Evolutionary conservation across 306 rosid species (phyloP).

Genomic region (Argentina anserina): DNA sequence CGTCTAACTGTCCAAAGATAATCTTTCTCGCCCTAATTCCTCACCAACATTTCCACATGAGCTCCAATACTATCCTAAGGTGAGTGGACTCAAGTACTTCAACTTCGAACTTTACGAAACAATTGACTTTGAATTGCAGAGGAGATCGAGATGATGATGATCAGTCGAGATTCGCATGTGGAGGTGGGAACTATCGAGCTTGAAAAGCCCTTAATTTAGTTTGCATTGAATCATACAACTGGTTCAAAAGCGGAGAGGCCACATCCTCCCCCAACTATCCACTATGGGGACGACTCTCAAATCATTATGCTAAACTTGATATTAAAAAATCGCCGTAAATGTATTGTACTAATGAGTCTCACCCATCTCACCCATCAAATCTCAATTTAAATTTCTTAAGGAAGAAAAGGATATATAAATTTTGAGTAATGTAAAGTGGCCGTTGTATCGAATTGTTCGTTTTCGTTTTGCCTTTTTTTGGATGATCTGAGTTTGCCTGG

Average conservation of each 20-base stretch:
- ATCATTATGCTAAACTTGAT: neutral
- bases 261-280: neutral
- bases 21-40: no score
- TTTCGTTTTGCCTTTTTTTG: neutral
- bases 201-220: neutral
- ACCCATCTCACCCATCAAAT: neutral
- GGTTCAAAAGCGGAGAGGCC: neutral
- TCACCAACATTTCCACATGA: neutral
- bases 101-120: neutral
- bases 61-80: neutral
- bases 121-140: neutral
- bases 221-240: neutral
- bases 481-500: neutral
- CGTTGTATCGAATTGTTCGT: neutral
- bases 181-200: neutral
- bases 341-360: neutral
- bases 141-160: neutral
- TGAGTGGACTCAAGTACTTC: neutral
- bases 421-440: neutral
- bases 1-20: no score
- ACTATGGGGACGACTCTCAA: neutral
- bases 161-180: conserved; percentile 2
- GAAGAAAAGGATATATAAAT: neutral
- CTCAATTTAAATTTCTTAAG: no score
- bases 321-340: neutral